These are phyloP conservation scores for Catunica adiposa DNA, from an alignment of 2,329 filamentous ascomycete species.

Conservation along the genomic window DNA sequence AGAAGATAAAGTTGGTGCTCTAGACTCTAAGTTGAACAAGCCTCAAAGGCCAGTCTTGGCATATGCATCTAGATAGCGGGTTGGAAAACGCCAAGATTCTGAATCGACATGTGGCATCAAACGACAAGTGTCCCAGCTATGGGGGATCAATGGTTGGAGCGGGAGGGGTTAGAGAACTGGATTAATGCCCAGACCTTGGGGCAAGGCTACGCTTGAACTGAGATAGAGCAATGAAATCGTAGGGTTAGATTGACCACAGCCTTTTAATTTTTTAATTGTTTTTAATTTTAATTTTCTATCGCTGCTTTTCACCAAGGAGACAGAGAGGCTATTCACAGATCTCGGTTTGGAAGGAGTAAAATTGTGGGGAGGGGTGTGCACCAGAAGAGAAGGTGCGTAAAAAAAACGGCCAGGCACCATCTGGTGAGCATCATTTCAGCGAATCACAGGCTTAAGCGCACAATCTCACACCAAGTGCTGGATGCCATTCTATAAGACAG, in stretches of 20 bases:
- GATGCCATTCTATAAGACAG: no score
- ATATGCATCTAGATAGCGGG: neutral
- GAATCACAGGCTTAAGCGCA: no score
- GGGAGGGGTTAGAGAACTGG: neutral
- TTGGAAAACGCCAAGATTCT: neutral
- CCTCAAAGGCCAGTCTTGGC: neutral
- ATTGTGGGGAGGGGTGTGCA: no score
- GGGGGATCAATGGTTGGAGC: neutral
- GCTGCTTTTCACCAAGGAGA: no score
- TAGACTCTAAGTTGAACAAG: conserved; percentile 1
- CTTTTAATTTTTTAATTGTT: neutral
- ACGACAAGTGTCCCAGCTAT: neutral
- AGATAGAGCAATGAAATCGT: neutral
- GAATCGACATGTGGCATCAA: conserved; percentile 2
- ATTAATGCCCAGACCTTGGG: neutral
- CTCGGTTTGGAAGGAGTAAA: no score
- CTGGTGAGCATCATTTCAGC: no score
- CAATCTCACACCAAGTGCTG: no score
- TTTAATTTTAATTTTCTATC: no score
- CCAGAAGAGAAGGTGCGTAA: no score
- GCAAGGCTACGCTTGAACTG: neutral
- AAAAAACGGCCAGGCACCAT: no score
- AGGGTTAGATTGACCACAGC: neutral
- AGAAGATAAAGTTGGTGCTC: neutral
- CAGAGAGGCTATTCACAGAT: no score